A percentile compares a stretch with the other conserved stretches of the same genome.
Evolutionary conservation across 345 rosid genomes (phyloP).

Genomic region (Linum lewisii): DNA sequence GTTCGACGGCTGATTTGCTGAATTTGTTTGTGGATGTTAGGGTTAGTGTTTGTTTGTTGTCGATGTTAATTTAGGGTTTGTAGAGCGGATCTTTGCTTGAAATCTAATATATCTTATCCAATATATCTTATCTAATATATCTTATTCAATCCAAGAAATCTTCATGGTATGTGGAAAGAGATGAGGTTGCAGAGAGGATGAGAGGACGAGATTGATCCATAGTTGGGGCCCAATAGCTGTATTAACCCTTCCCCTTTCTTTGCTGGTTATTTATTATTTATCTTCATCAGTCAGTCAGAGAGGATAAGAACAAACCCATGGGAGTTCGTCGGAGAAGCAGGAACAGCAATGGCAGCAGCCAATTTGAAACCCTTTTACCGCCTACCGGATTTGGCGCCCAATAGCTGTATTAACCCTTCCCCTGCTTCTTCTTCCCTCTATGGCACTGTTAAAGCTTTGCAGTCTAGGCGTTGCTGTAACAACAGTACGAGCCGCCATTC

Average conservation of each 20-base stretch:
- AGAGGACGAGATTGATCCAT: background rate
- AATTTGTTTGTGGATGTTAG: too few species aligned
- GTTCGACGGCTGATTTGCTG: too few species aligned
- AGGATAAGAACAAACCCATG: background rate
- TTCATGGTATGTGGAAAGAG: background rate
- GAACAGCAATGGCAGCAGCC: background rate
- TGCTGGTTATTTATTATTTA: background rate
- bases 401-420: too few species aligned
- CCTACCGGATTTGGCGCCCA: too few species aligned
- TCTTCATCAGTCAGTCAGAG: background rate
- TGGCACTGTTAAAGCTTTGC: background rate
- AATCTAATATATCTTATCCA: too few species aligned
- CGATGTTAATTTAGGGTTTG: too few species aligned
- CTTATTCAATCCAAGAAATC: background rate
- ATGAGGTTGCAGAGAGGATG: background rate
- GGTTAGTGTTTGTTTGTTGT: too few species aligned
- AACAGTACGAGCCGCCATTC: background rate
- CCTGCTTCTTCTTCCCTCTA: background rate
- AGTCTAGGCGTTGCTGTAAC: background rate
- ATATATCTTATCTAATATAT: too few species aligned
- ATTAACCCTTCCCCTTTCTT: background rate
- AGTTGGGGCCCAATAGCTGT: background rate
- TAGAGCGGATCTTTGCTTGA: too few species aligned
- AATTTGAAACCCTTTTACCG: background rate
- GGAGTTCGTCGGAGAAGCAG: background rate